Base-by-base conservation (phyloP, 352 stramenopile species). In the Globisporangium parvum region DNA sequence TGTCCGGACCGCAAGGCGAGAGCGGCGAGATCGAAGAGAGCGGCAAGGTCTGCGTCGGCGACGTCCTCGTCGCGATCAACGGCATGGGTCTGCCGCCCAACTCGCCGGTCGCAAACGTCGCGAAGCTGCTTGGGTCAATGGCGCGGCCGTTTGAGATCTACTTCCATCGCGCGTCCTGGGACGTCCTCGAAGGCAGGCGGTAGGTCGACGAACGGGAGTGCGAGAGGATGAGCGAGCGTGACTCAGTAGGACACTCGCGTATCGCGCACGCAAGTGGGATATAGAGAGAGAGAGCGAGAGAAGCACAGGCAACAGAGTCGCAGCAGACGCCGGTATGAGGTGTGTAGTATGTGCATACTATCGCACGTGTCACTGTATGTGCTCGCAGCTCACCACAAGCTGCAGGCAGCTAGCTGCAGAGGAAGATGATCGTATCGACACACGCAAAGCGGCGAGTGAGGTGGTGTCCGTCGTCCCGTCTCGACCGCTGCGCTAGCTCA, bases 151-250 rank as follows among this genome's bases (percentile, higher is more conserved):
- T 88, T 40, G 55, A 57, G 8, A 60, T 85, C 26, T 79, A 69
- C 59, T 90, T 91, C 47, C 66, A 85, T 53, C 78, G 79, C 14
- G 66, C 77, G 45, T 80, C 73, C 3, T 91, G 81, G 81, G 81
- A 91, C n/a, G 63, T 66, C 55, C 40, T 80, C 24, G 46, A 73
- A 46, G 57, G 51, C 33, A 26, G 40, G 28, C 21, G 26, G 18
- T 51, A 65, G 49, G 20, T 18, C 26, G 26, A 6, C 6, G 26
- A n/a, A n/a, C n/a, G n/a, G n/a, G n/a, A n/a, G n/a, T n/a, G n/a
- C n/a, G n/a, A n/a, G 26, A 31, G 3, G 26, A 31, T 31, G 26
- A 31, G 26, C 3, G 26, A 31, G 26, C n/a, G n/a, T n/a, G n/a
- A 31, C 26, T 31, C 26, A 31, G 26, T 31, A 11, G n/a, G 46